Percentiles rank a stretch among this genome's conserved stretches.
phyloP scores from a whole-genome alignment of 768 basidiomycete genomes.

The Tricholoma bakamatsutake region DNA sequence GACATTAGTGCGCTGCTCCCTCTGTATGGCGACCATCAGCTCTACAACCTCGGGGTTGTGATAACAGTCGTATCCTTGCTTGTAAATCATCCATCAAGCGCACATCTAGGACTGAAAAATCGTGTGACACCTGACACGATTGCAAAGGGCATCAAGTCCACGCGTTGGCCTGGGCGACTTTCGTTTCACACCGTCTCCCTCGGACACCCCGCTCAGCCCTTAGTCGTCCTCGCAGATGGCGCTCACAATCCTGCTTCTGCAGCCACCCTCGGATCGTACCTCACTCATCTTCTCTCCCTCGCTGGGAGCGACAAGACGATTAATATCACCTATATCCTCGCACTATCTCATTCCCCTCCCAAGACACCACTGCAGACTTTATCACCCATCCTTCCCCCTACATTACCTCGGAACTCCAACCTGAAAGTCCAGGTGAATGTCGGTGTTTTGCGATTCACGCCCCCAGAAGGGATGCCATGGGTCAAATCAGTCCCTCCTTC shows the following conservation, averaged over 20 bases:
- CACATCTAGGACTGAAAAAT: constrained; percentile 15
- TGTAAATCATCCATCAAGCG: constrained; percentile 32
- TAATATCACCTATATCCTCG: constrained; percentile 67
- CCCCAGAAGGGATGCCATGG: constrained; percentile 67
- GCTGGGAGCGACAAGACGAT: constrained; percentile 15
- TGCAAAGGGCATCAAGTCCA: constrained; percentile 44
- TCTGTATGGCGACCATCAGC: constrained; percentile 78
- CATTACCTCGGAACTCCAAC: constrained; percentile 14
- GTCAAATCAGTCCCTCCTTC: constrained; percentile 34
- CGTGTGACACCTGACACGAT: constrained; percentile 50
- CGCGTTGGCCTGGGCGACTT: constrained; percentile 76
- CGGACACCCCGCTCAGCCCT: constrained; percentile 6
- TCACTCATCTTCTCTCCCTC: constrained; percentile 33
- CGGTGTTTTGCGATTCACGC: neutral
- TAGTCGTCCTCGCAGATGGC: constrained; percentile 76
- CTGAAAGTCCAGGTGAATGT: neutral
- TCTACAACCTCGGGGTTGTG: constrained; percentile 72
- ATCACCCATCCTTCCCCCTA: constrained; percentile 51
- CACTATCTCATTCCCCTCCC: constrained; percentile 36
- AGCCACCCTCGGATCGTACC: constrained; percentile 37
- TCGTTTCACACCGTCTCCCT: constrained; percentile 51
- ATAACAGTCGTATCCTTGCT: constrained; percentile 56
- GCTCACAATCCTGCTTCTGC: constrained; percentile 90
- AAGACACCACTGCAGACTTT: constrained; percentile 75
- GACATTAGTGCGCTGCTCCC: constrained; percentile 48